Evolutionary conservation across 2,329 filamentous ascomycete species (phyloP).

Genomic region (Paracamarosporium sp.): DNA sequence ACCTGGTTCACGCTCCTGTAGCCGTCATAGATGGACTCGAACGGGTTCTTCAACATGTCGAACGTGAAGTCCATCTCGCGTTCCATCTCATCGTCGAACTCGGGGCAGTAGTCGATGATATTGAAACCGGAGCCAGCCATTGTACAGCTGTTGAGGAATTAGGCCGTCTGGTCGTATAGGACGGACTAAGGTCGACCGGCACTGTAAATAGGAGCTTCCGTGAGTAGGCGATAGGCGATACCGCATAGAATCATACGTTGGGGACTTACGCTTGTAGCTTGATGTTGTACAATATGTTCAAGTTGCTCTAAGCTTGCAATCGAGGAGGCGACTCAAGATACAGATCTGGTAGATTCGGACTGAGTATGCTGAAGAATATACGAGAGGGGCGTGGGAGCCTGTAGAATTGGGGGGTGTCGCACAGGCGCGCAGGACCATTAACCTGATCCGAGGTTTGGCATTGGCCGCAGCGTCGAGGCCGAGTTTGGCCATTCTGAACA

Average conservation of each 20-base stretch:
- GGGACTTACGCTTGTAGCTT: background rate
- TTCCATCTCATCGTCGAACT: background rate
- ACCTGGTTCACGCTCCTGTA: background rate
- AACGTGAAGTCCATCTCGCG: background rate
- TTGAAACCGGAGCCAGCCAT: background rate
- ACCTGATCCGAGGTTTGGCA: no score
- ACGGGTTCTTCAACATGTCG: no score
- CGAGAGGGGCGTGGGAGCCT: background rate
- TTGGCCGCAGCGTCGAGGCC: background rate
- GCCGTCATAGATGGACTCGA: background rate
- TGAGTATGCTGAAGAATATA: background rate
- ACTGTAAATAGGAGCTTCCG: background rate
- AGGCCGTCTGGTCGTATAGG: background rate
- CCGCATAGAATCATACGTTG: background rate
- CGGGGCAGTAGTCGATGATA: background rate
- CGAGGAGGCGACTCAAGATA: background rate
- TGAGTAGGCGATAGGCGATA: background rate
- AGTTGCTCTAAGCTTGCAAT: background rate
- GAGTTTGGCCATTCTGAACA: background rate
- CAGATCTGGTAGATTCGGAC: background rate
- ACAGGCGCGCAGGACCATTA: background rate
- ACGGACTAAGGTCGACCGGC: background rate
- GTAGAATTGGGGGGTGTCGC: background rate
- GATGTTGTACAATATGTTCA: background rate
- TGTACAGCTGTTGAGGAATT: background rate